Evolutionary conservation across 257 asterid species (phyloP), one percentile per base, ranked within the genome.

Genomic region (Jasminum sambac): DNA sequence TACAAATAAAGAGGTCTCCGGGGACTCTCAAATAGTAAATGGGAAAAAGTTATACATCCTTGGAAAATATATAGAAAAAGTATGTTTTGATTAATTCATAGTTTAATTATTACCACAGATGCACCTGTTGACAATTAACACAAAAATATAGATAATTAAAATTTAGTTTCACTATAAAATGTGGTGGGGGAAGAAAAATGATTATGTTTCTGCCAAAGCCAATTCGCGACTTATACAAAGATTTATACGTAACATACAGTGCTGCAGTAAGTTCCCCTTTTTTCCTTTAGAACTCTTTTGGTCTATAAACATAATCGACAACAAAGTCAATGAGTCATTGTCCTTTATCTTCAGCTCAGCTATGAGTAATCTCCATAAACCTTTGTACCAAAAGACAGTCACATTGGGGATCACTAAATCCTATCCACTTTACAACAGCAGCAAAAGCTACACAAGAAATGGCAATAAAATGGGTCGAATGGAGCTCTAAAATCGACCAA

Each of bases 401-500:
- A 70, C 43, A 59, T 68, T 69, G 76, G 77, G 81, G 69, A 71
- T 75, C 73, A 59, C 63, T 63, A 66, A 67, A 63, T 74, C 70
- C 76, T 63, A 63, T 74, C 62, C 63, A 69, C 89, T 84, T 78
- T 67, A 74, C 83, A 81, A 81, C 68, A 74, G 66, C 62, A 78
- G 70, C 67, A 63, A 76, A 72, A 68, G 79, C 79, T 77, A 64
- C 78, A 69, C 66, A 72, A 71, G 82, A 81, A 79, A 80, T 69
- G 84, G 81, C 72, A 70, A 78, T 66, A 13, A 68, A 80, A 57
- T 71, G 80, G 87, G 88, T 76, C 74, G 78, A 79, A 67, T 42
- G 67, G 58, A 72, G 40, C 72, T 77, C 72, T 71, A 64, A 75
- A 71, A 78, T 79, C 81, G 78, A 81, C 94, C 92, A 80, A 92